phyloP scores from a whole-genome alignment of 441 rosid species.

The Erodium trifolium region DNA sequence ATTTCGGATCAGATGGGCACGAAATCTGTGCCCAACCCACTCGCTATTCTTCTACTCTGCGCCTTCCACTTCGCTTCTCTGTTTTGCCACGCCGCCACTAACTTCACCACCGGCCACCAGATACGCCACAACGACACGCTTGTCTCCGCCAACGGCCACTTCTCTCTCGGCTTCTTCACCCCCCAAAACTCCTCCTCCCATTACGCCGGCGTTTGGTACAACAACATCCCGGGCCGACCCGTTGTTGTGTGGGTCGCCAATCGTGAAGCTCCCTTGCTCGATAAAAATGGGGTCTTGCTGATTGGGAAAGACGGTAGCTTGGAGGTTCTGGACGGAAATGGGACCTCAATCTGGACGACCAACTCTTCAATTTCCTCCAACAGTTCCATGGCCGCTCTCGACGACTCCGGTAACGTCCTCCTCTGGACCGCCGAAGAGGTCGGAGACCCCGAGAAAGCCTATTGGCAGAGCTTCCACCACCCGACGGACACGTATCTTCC shows the following conservation, averaged over 20 bases:
- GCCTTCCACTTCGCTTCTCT: background rate
- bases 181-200: constrained; percentile 29
- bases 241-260: constrained; percentile 71
- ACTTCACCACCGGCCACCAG: background rate
- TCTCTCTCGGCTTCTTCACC: constrained; percentile 62
- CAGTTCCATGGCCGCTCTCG: constrained; percentile 30
- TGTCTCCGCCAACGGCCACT: constrained; percentile 32
- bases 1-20: background rate
- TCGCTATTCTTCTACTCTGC: too few species aligned
- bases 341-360: background rate
- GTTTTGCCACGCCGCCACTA: background rate
- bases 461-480: constrained; percentile 65
- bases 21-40: too few species aligned
- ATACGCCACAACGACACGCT: constrained; percentile 40
- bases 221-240: constrained; percentile 32
- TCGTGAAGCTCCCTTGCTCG: constrained; percentile 44
- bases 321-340: constrained; percentile 32
- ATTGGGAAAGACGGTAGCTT: constrained; percentile 50
- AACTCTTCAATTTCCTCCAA: constrained; percentile 39
- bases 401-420: constrained; percentile 37
- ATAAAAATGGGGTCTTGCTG: constrained; percentile 34
- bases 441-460: constrained; percentile 15
- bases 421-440: constrained; percentile 26
- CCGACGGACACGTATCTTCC: constrained; percentile 77
- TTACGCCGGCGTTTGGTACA: constrained; percentile 70